Base-by-base conservation (phyloP, 495 filamentous ascomycete species). In the Oidiodendron maius region DNA sequence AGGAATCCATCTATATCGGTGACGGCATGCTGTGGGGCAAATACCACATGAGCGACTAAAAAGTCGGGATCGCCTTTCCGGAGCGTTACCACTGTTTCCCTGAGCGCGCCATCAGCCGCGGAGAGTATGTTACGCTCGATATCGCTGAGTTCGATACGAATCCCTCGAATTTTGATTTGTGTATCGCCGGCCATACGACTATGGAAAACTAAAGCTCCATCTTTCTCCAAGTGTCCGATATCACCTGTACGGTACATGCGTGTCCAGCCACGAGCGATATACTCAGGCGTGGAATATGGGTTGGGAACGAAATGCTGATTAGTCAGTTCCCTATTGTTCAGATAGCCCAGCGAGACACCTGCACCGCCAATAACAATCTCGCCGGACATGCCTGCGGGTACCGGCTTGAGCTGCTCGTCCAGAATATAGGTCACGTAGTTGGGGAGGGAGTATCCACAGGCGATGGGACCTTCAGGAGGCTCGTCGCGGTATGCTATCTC, bases 141-240 rank as follows among this genome's bases (percentile, higher is more conserved):
- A 11, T 81, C 77, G 12, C 61, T 42, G 0, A 81, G 47, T 4
- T 82, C 75, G 9, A 80, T 68, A 0, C 77, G 72, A 5, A 77
- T 43, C 0, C 78, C 78, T 0, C 69, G 58, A 2, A 82, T 32
- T 48, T 82, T 80, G 32, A 78, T 52, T 51, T 76, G 71, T 4
- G 64, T 71, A 46, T 73, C 71, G 26, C 67, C 69, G 2, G 59
- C 59, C 3, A 61, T 66, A 12, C 71, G 62, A 0, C 69, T 66
- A 4, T 64, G n/a, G 5, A 63, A 49, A 10, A 63, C 39, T 9
- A 75, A 41, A 1, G 55, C 42, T n/a, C 71, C 68, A 51, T 69
- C 59, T 2, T 32, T 16, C 0, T 20, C 28, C 11, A 64, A 46
- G 34, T 36, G 44, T 12, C 55, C 59, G 40, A 49, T 16, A 43